Percentiles rank a stretch among this genome's conserved stretches.
phyloP scores from a whole-genome alignment of 768 basidiomycete species.

The Glaciozyma martinii region DNA sequence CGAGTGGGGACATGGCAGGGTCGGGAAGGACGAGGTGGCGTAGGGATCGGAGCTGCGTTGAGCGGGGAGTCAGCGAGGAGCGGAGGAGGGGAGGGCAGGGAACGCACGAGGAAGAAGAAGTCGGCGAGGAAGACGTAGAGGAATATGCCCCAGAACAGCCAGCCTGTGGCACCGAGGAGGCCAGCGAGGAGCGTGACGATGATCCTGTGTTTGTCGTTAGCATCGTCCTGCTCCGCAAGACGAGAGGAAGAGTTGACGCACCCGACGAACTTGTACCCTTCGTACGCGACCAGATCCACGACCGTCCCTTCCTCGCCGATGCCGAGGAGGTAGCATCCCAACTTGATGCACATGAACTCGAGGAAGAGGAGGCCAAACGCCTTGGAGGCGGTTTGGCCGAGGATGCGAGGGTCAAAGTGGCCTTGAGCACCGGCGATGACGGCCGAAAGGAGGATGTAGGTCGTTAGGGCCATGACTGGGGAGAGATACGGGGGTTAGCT shows the following conservation, averaged over 20 bases:
- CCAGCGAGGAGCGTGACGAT: conserved; percentile 69
- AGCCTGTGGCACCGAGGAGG: conserved; percentile 54
- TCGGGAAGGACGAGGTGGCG: conserved; percentile 87
- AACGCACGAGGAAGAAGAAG: conserved; percentile 83
- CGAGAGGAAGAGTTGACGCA: conserved; percentile 41
- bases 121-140: conserved; percentile 79
- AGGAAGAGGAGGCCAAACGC: conserved; percentile 74
- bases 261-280: conserved; percentile 98
- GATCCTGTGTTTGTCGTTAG: conserved; percentile 49
- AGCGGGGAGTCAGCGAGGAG: neutral
- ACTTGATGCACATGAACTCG: conserved; percentile 80
- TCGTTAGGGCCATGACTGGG: conserved; percentile 86
- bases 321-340: conserved; percentile 87
- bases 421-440: conserved; percentile 72
- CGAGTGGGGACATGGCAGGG: conserved; percentile 45
- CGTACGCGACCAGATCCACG: conserved; percentile 79
- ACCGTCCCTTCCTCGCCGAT: conserved; percentile 62
- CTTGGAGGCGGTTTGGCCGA: conserved; percentile 76
- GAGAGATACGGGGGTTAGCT: neutral
- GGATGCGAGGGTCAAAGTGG: conserved; percentile 77
- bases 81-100: neutral
- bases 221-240: neutral
- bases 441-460: conserved; percentile 76
- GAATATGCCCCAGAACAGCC: conserved; percentile 63
- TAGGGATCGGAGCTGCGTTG: conserved; percentile 70